A percentile compares a stretch with the other conserved stretches of the same genome.
Evolutionary conservation across 2,329 filamentous ascomycete genomes (phyloP).

Genomic region (Claviceps pazoutovae): DNA sequence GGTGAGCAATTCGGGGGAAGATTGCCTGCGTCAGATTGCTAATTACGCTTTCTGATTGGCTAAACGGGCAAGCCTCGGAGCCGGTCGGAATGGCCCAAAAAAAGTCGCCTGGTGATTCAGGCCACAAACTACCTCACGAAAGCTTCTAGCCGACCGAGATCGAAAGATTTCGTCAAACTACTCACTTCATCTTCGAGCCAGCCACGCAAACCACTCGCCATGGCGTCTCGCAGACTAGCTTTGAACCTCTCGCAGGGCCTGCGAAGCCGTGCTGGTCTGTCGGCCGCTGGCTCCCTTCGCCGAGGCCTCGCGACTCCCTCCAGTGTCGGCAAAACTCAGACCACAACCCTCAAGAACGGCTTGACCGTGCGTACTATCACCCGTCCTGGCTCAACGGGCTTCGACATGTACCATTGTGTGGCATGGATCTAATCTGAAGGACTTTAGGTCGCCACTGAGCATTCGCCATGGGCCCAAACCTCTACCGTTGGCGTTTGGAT

Average conservation of each 20-base stretch:
- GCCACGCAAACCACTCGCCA: slow-evolving; percentile 41
- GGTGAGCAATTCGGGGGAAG: background rate
- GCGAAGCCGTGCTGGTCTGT: slow-evolving; percentile 74
- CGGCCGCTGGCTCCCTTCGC: slow-evolving; percentile 61
- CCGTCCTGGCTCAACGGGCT: slow-evolving; percentile 23
- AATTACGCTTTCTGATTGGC: slow-evolving; percentile 24
- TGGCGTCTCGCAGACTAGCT: slow-evolving; percentile 96
- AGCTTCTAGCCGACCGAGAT: slow-evolving; percentile 31
- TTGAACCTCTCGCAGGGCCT: slow-evolving; percentile 84
- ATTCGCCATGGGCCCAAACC: slow-evolving; percentile 96
- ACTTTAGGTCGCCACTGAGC: slow-evolving; percentile 81
- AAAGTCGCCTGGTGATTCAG: slow-evolving; percentile 21
- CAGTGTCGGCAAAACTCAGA: slow-evolving; percentile 71
- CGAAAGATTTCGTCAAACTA: slow-evolving; percentile 41
- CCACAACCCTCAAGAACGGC: slow-evolving; percentile 92
- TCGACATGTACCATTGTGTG: slow-evolving; percentile 8
- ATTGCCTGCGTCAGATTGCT: slow-evolving; percentile 11
- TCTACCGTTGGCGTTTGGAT: slow-evolving; percentile 99
- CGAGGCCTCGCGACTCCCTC: slow-evolving; percentile 86
- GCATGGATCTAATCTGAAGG: slow-evolving; percentile 15
- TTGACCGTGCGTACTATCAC: slow-evolving; percentile 57
- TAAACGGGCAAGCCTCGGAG: slow-evolving; percentile 21
- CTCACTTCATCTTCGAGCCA: slow-evolving; percentile 36
- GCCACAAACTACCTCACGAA: slow-evolving; percentile 30
- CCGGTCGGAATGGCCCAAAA: slow-evolving; percentile 25